Base-by-base conservation (phyloP, 2,329 filamentous ascomycete species). In the Cladosporium sp. region DNA sequence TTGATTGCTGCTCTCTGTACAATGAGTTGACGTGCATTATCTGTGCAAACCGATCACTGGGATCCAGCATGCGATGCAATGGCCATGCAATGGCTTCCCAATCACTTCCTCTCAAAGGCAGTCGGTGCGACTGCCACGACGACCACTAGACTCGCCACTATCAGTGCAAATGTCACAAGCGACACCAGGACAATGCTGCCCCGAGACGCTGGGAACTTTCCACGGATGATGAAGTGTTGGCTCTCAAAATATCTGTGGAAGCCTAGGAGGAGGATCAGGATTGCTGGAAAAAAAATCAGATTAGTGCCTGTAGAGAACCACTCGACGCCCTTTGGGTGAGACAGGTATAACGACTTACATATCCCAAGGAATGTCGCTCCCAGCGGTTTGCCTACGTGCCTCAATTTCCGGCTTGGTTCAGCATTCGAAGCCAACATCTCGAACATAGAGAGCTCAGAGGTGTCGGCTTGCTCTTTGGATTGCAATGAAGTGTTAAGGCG, bases 201-300 rank as follows among this genome's bases (percentile, higher is more conserved):
- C 69, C 91, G 83, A 71, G 89, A 91, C 8, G 91, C 90, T 0
- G 91, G 91, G 72, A 93, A 93, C 76, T 93, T 93, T 71, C 91
- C 91, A 68, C 85, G 80, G 67, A 94, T 89, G 28, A 95, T 86
- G 86, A 92, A 95, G 72, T 91, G 84, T 79, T 95, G 91, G 26
- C 86, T 85, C 74, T 91, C 88, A 71, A 92, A 89, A 76, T 92
- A 95, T 62, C 91, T 83, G 74, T 91, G 88, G 76, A 92, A 93
- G 7, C 91, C 91, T 62, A 94, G 82, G 64, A 91, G 83, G 65
- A 95, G 81, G 66, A 92, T 88, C 49, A 94, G 72, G 66, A 94
- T 91, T 70, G 88, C 88, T 76, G 18, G 60, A 58, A 35, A 44
- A 21, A 35, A 21, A 11, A 14, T 16, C 23, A 26, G 7, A 40